These are phyloP conservation scores for Helminthosporium solani DNA, from an alignment of 2,329 filamentous ascomycete genomes.

Conservation along the genomic window DNA sequence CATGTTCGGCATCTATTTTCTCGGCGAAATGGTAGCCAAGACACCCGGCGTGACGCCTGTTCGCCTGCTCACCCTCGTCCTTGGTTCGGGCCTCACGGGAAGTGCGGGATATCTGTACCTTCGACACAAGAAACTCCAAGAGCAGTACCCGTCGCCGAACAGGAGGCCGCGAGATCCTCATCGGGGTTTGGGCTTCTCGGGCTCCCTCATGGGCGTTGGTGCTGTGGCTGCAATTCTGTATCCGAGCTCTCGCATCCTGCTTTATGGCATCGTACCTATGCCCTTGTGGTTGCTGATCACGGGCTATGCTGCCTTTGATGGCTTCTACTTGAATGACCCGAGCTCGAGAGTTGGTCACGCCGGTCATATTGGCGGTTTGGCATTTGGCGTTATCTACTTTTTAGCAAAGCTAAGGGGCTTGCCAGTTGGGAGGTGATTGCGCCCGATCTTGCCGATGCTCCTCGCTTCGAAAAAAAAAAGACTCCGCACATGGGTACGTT, in stretches of 20 bases:
- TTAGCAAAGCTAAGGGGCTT: constrained; percentile 20
- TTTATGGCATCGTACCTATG: constrained; percentile 43
- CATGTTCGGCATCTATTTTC: constrained; percentile 43
- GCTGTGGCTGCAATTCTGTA: constrained; percentile 43
- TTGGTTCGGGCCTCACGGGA: constrained; percentile 35
- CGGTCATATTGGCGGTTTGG: constrained; percentile 49
- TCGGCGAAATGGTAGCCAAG: constrained; percentile 37
- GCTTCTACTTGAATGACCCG: constrained; percentile 38
- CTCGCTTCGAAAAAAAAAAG: too few relatives aligned
- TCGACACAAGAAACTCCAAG: constrained; percentile 1
- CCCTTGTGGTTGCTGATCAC: constrained; percentile 43
- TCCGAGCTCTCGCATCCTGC: constrained; percentile 33
- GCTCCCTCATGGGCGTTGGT: constrained; percentile 20
- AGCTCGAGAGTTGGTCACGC: constrained; percentile 40
- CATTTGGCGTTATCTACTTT: constrained; percentile 42
- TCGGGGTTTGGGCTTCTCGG: constrained; percentile 17
- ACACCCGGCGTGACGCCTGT: constrained; percentile 32
- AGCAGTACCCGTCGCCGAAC: too few relatives aligned
- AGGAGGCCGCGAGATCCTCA: constrained; percentile 2
- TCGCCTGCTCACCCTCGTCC: constrained; percentile 25
- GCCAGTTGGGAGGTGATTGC: constrained; percentile 1
- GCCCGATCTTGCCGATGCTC: too few relatives aligned
- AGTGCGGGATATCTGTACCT: constrained; percentile 15
- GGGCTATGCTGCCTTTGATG: constrained; percentile 43
- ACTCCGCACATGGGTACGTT: too few relatives aligned